Evolutionary conservation across 176 grass and related monocot genomes (phyloP).

Genomic region (Poa pratensis): DNA sequence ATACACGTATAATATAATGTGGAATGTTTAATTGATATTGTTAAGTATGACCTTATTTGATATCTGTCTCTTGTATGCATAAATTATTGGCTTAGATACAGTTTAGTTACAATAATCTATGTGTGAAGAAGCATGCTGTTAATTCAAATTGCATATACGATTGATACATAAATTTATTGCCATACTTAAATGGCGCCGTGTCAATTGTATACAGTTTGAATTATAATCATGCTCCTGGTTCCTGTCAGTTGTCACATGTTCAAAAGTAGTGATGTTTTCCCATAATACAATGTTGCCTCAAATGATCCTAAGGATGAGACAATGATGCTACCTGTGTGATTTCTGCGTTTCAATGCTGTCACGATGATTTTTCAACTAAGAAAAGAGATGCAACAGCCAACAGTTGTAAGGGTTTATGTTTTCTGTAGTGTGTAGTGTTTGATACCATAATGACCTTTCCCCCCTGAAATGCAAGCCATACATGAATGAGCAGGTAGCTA

Average conservation of each 20-base stretch:
- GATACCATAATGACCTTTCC: neutral
- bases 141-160: neutral
- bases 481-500: conserved; percentile 28
- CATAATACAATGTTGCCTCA: conserved; percentile 10
- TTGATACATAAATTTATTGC: conserved; percentile 17
- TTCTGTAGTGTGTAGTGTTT: conserved; percentile 3
- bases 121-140: conserved; percentile 36
- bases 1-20: neutral
- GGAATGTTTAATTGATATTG: conserved; percentile 14
- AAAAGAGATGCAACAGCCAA: conserved; percentile 18
- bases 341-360: conserved; percentile 12
- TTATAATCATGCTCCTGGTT: conserved; percentile 28
- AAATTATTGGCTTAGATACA: neutral
- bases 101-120: conserved; percentile 35
- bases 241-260: conserved; percentile 31
- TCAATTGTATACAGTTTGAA: neutral
- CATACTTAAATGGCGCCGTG: neutral
- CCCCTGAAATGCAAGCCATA: neutral
- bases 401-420: conserved; percentile 20
- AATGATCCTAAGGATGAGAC: conserved; percentile 20
- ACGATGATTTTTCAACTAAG: neutral
- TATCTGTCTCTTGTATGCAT: neutral
- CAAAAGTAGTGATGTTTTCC: neutral
- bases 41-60: conserved; percentile 19
- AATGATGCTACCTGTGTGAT: conserved; percentile 27